Evolutionary conservation across 2,329 filamentous ascomycete genomes (phyloP).

Genomic region (Aspergillus alliaceus): DNA sequence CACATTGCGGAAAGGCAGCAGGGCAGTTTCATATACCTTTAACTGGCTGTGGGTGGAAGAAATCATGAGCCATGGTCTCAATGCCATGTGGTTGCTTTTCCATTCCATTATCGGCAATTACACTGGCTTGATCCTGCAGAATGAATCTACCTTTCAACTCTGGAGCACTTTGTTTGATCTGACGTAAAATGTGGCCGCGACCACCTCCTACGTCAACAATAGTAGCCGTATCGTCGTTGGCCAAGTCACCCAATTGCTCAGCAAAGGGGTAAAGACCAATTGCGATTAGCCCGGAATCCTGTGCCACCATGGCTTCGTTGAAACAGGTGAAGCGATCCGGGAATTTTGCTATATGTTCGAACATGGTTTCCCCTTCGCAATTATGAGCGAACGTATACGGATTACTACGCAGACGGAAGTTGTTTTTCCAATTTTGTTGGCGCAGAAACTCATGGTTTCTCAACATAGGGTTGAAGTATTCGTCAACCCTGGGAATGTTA

Average conservation of each 20-base stretch:
- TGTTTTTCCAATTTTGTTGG: slow-evolving; percentile 17
- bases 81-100: slow-evolving; percentile 12
- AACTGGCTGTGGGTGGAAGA: slow-evolving; percentile 23
- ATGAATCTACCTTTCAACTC: slow-evolving; percentile 20
- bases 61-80: slow-evolving; percentile 19
- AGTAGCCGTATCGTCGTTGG: slow-evolving; percentile 12
- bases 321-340: slow-evolving; percentile 12
- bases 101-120: slow-evolving; percentile 13
- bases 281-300: slow-evolving; percentile 15
- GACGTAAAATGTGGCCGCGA: slow-evolving; percentile 15
- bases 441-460: slow-evolving; percentile 16
- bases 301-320: slow-evolving; percentile 9
- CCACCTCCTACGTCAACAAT: slow-evolving; percentile 24
- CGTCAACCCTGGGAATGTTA: slow-evolving; percentile 12
- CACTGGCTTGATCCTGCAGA: slow-evolving; percentile 21
- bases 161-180: slow-evolving; percentile 13
- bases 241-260: slow-evolving; percentile 10
- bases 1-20: no score
- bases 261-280: slow-evolving; percentile 24
- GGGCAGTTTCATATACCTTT: slow-evolving; percentile 12
- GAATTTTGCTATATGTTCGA: slow-evolving; percentile 15
- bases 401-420: slow-evolving; percentile 14
- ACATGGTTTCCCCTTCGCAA: slow-evolving; percentile 18
- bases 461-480: slow-evolving; percentile 12
- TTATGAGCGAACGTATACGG: slow-evolving; percentile 17